Evolutionary conservation across 192 early-diverging fungal genomes (phyloP).

Genomic region (Linnemannia elongata): DNA sequence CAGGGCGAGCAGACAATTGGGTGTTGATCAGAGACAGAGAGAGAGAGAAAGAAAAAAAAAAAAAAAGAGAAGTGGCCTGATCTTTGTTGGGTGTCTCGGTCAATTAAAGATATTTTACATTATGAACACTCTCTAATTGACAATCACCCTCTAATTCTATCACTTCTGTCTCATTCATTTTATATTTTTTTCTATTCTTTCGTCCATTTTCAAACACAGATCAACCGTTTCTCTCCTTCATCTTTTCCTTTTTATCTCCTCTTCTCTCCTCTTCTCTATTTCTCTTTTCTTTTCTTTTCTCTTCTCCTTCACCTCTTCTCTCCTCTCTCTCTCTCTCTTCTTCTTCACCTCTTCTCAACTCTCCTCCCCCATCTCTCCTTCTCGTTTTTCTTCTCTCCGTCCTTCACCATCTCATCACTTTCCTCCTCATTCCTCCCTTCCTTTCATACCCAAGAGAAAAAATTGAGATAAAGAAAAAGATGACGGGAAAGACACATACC

Average conservation of each 20-base stretch:
- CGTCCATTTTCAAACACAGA: not conserved
- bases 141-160: constrained; percentile 12
- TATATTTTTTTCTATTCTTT: not conserved
- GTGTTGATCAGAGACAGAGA: not conserved
- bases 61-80: constrained; percentile 30
- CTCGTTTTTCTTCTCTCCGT: constrained; percentile 1
- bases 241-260: not conserved
- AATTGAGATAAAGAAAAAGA: constrained; percentile 1
- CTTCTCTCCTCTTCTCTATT: not conserved
- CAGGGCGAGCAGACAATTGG: no score
- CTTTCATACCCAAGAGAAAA: not conserved
- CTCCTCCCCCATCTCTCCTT: not conserved
- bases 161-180: not conserved
- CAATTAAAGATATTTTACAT: not conserved
- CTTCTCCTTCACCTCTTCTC: not conserved
- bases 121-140: not conserved
- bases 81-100: constrained; percentile 7
- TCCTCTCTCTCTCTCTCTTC: not conserved
- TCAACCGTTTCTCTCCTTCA: constrained; percentile 4
- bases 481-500: constrained; percentile 56
- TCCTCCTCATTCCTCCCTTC: not conserved
- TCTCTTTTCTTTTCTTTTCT: not conserved
- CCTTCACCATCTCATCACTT: not conserved
- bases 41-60: not conserved
- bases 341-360: not conserved